phyloP scores from a whole-genome alignment of 495 filamentous ascomycete species.

The Aspergillus mulundensis region DNA sequence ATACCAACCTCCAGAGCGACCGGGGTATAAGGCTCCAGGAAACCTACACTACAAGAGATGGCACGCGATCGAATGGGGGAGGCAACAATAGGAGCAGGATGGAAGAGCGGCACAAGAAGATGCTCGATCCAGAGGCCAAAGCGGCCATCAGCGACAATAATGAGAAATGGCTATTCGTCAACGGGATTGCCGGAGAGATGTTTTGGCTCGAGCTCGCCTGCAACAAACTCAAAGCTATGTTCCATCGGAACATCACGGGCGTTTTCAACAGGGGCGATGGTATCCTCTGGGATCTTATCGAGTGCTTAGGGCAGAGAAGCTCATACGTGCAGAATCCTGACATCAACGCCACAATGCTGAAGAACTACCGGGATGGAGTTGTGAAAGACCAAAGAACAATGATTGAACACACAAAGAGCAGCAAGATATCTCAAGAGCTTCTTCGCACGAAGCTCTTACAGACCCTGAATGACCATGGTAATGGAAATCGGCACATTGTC shows the following conservation, averaged over 20 bases:
- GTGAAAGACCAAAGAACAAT: neutral
- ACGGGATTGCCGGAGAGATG: neutral
- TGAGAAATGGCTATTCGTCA: slow-evolving; percentile 2
- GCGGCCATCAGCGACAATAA: neutral
- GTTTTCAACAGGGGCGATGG: neutral
- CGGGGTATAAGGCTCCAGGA: neutral
- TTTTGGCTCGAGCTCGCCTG: neutral
- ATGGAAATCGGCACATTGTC: neutral
- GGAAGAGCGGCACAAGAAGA: neutral
- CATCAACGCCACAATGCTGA: neutral
- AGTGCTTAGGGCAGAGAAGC: neutral
- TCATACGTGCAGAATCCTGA: neutral
- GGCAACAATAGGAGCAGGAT: neutral
- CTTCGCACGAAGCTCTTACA: neutral
- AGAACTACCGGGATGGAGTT: neutral
- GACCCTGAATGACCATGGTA: neutral
- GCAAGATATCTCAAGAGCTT: neutral
- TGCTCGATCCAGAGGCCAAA: neutral
- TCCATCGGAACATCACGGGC: neutral
- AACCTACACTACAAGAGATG: neutral
- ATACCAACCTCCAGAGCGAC: neutral
- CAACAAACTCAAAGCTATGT: neutral
- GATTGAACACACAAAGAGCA: neutral
- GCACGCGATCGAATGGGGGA: neutral
- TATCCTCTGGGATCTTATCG: neutral